These are phyloP conservation scores for Thermothelomyces thermophilus DNA, from an alignment of 2,329 filamentous ascomycete species.

Conservation along the genomic window DNA sequence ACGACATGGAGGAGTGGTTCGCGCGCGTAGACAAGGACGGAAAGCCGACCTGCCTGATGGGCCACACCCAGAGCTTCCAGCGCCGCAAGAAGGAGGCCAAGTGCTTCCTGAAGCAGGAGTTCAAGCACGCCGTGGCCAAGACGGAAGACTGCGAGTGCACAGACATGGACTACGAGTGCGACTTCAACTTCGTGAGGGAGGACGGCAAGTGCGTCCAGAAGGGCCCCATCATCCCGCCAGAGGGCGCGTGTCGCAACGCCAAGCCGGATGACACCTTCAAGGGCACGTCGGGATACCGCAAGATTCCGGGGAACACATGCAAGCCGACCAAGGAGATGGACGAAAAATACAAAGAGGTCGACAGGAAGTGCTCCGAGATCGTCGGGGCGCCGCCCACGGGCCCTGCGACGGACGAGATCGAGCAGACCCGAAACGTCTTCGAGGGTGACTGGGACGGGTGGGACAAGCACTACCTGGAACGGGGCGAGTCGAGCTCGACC, in stretches of 20 bases:
- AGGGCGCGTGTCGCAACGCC: conserved; percentile 62
- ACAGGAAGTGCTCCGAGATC: conserved; percentile 68
- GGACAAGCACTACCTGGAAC: conserved; percentile 70
- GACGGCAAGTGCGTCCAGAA: conserved; percentile 63
- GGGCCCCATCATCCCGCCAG: conserved; percentile 57
- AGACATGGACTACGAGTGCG: conserved; percentile 86
- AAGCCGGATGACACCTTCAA: conserved; percentile 66
- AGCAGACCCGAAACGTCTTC: conserved; percentile 55
- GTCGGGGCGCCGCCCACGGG: conserved; percentile 39
- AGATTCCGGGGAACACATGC: conserved; percentile 80
- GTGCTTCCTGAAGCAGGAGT: conserved; percentile 82
- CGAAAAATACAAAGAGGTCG: conserved; percentile 65
- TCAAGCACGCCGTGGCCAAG: conserved; percentile 66
- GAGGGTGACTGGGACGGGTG: conserved; percentile 46
- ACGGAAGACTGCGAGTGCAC: conserved; percentile 75
- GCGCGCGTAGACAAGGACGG: conserved; percentile 75
- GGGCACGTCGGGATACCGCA: conserved; percentile 83
- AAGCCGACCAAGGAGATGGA: conserved; percentile 49
- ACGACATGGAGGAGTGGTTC: conserved; percentile 83
- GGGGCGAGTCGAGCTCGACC: conserved; percentile 55
- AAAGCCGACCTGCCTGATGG: conserved; percentile 87
- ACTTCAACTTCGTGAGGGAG: conserved; percentile 75
- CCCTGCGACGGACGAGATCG: conserved; percentile 61
- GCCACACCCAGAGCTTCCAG: conserved; percentile 80
- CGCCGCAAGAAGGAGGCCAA: conserved; percentile 81